Conservation (phyloP, 106 monocot genomes). For the Alisma plantagoaquatica region DNA sequence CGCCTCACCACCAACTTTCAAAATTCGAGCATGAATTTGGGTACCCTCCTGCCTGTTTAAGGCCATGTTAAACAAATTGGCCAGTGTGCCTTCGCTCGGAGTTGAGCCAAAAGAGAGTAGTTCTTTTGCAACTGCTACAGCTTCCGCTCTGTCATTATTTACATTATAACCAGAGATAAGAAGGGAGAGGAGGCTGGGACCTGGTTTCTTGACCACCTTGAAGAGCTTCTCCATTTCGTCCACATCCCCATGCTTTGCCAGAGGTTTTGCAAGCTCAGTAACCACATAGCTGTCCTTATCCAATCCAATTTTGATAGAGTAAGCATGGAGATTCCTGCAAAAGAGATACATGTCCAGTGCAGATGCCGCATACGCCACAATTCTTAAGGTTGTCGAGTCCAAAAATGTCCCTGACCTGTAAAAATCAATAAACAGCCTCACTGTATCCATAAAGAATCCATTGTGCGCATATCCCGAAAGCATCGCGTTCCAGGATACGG, state of each 20-base stretch:
- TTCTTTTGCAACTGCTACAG: slow-evolving; percentile 31
- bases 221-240: slow-evolving; percentile 43
- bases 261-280: slow-evolving; percentile 52
- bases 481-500: slow-evolving; percentile 75
- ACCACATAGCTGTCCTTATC: slow-evolving; percentile 46
- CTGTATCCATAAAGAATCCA: slow-evolving; percentile 30
- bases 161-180: slow-evolving; percentile 57
- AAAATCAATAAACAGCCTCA: slow-evolving; percentile 39
- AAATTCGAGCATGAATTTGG: slow-evolving; percentile 42
- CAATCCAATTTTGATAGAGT: slow-evolving; percentile 66
- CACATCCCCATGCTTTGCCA: slow-evolving; percentile 47
- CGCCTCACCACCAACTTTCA: slow-evolving; percentile 35
- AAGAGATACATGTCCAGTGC: slow-evolving; percentile 39
- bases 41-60: slow-evolving; percentile 36
- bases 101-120: slow-evolving; percentile 25
- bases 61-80: slow-evolving; percentile 46
- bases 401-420: slow-evolving; percentile 43
- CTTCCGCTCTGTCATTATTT: slow-evolving; percentile 39
- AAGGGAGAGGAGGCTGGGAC: slow-evolving; percentile 46
- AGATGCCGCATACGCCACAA: slow-evolving; percentile 38
- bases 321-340: slow-evolving; percentile 55
- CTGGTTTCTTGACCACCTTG: slow-evolving; percentile 44
- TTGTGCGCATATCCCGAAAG: slow-evolving; percentile 55
- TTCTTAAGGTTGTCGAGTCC: slow-evolving; percentile 78
- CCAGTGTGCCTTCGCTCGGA: slow-evolving; percentile 39